phyloP scores from a whole-genome alignment of 2,329 filamentous ascomycete species.

The Epichloe amarillans region DNA sequence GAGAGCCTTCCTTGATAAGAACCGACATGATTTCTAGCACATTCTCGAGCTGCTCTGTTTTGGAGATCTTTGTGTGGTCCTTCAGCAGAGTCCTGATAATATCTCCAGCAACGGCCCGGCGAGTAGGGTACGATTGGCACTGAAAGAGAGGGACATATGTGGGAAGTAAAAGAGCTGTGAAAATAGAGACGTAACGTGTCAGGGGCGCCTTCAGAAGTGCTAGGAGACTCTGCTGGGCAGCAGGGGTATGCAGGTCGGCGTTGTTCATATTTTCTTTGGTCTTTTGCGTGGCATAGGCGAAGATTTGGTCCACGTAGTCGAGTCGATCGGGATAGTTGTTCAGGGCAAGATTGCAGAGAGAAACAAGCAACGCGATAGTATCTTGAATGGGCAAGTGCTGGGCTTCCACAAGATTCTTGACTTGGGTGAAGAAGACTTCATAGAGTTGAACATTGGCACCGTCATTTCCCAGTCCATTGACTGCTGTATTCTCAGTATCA shows the following conservation, averaged over 20 bases:
- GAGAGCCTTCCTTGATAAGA: slow-evolving; percentile 83
- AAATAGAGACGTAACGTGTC: slow-evolving; percentile 81
- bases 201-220: slow-evolving; percentile 83
- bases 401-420: slow-evolving; percentile 82
- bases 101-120: slow-evolving; percentile 80
- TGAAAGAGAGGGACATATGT: slow-evolving; percentile 84
- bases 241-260: slow-evolving; percentile 80
- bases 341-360: slow-evolving; percentile 79
- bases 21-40: slow-evolving; percentile 82
- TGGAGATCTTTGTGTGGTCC: slow-evolving; percentile 68
- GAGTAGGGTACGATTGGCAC: slow-evolving; percentile 83
- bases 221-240: slow-evolving; percentile 78
- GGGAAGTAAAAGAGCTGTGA: slow-evolving; percentile 87
- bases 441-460: slow-evolving; percentile 74
- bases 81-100: slow-evolving; percentile 72
- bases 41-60: slow-evolving; percentile 68
- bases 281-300: slow-evolving; percentile 78
- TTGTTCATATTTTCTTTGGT: slow-evolving; percentile 83
- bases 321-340: slow-evolving; percentile 90
- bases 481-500: slow-evolving; percentile 33
- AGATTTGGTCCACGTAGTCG: slow-evolving; percentile 90
- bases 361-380: slow-evolving; percentile 87
- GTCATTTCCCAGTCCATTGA: slow-evolving; percentile 29
- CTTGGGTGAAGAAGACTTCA: slow-evolving; percentile 94
- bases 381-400: slow-evolving; percentile 89